A percentile compares a stretch with the other conserved stretches of the same genome.
Evolutionary conservation across 345 rosid genomes (phyloP).

Genomic region (Rhodamnia rubescens): DNA sequence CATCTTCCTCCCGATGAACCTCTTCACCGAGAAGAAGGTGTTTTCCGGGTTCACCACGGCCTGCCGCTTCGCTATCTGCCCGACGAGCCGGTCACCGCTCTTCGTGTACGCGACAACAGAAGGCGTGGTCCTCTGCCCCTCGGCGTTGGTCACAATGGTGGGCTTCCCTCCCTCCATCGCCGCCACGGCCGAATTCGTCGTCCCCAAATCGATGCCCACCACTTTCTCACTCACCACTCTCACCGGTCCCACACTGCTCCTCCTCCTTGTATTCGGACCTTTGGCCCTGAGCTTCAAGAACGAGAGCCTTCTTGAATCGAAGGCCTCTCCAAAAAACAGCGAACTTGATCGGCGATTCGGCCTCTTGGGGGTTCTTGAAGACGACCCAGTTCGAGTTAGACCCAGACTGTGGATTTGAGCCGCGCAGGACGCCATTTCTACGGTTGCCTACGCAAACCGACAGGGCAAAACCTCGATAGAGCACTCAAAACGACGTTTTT

Average conservation of each 20-base stretch:
- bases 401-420: slow-evolving; percentile 5
- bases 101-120: slow-evolving; percentile 91
- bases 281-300: slow-evolving; percentile 55
- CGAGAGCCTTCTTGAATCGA: slow-evolving; percentile 8
- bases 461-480: background rate
- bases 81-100: slow-evolving; percentile 79
- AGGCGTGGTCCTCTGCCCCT: slow-evolving; percentile 98
- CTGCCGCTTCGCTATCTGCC: slow-evolving; percentile 97
- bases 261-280: background rate
- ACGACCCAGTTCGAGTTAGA: background rate
- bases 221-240: slow-evolving; percentile 79
- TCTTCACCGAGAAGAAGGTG: slow-evolving; percentile 94
- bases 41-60: slow-evolving; percentile 97
- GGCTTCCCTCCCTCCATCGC: slow-evolving; percentile 99
- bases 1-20: slow-evolving; percentile 99
- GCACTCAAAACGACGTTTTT: rapidly evolving
- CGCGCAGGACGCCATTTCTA: background rate
- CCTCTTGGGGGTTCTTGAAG: background rate
- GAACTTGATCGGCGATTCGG: background rate
- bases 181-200: slow-evolving; percentile 96
- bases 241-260: slow-evolving; percentile 39
- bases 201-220: slow-evolving; percentile 93
- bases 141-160: slow-evolving; percentile 88
- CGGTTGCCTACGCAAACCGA: background rate
- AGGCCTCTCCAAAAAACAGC: background rate